These are phyloP conservation scores for Nannizziopsis barbatae DNA, from an alignment of 2,329 filamentous ascomycete genomes.

Conservation along the genomic window DNA sequence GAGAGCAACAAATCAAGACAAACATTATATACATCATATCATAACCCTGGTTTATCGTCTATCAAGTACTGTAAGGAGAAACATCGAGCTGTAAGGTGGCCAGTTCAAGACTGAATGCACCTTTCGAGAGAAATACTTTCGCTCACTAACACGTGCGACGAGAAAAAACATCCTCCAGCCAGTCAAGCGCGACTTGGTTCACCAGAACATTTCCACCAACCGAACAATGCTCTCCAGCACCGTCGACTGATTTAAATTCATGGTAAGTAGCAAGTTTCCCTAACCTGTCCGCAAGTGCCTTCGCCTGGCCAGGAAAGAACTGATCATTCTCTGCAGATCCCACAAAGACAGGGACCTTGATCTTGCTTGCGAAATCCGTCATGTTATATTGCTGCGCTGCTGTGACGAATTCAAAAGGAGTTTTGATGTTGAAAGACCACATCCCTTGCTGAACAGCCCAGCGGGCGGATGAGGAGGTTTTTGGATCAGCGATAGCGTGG, in stretches of 20 bases:
- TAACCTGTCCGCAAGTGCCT: constrained; percentile 15
- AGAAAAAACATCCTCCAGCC: constrained; percentile 2
- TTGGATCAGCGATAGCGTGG: constrained; percentile 13
- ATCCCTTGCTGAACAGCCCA: constrained; percentile 30
- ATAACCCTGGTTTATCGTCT: too few relatives aligned
- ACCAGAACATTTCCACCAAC: constrained; percentile 14
- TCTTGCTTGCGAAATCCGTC: constrained; percentile 15
- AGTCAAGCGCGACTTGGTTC: constrained; percentile 1
- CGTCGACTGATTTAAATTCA: constrained; percentile 18
- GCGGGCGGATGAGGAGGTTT: constrained; percentile 10
- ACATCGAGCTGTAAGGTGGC: too few relatives aligned
- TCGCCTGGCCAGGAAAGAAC: constrained; percentile 17
- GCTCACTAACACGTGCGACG: too few relatives aligned
- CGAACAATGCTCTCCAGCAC: constrained; percentile 15
- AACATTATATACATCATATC: too few relatives aligned
- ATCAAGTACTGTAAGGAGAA: too few relatives aligned
- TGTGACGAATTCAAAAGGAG: constrained; percentile 23
- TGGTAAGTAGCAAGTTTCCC: constrained; percentile 17
- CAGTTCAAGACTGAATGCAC: too few relatives aligned
- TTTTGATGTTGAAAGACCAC: constrained; percentile 25
- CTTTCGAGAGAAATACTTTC: too few relatives aligned
- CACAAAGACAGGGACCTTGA: constrained; percentile 20
- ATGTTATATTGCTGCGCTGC: constrained; percentile 16
- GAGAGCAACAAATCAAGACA: too few relatives aligned
- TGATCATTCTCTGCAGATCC: constrained; percentile 18